Conservation (phyloP, 2,329 filamentous ascomycete genomes). For the Macrophomina tecta region DNA sequence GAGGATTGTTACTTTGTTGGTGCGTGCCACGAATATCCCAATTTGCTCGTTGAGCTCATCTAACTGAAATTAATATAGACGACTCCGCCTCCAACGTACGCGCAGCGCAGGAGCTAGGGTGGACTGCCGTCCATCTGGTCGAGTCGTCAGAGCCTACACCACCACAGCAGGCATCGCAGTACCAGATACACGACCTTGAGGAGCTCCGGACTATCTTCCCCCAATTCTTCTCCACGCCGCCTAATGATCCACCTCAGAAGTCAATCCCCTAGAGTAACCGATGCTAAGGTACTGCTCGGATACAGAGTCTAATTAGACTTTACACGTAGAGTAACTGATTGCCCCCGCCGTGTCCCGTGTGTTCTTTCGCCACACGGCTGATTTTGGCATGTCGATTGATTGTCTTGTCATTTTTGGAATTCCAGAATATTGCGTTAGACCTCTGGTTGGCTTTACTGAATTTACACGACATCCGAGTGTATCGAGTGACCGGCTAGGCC, state of each 20-base stretch:
- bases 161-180: conserved; percentile 68
- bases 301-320: neutral
- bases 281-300: neutral
- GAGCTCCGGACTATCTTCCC: conserved; percentile 80
- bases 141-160: conserved; percentile 75
- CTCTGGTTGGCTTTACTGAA: neutral
- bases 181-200: conserved; percentile 76
- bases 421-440: neutral
- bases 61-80: conserved; percentile 58
- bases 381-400: neutral
- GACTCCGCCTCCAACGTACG: conserved; percentile 85
- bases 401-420: neutral
- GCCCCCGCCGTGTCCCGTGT: neutral
- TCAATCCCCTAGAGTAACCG: conserved; percentile 7
- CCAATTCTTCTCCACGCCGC: conserved; percentile 75
- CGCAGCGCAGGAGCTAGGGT: conserved; percentile 78
- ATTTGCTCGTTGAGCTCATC: neutral
- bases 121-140: conserved; percentile 84
- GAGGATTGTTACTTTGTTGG: conserved; percentile 91
- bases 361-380: neutral
- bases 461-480: neutral
- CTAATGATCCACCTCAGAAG: conserved; percentile 22
- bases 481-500: neutral
- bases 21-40: conserved; percentile 54
- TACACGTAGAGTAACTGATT: neutral